Evolutionary conservation across 176 grass and related monocot species (phyloP).

Genomic region (Canna indica): DNA sequence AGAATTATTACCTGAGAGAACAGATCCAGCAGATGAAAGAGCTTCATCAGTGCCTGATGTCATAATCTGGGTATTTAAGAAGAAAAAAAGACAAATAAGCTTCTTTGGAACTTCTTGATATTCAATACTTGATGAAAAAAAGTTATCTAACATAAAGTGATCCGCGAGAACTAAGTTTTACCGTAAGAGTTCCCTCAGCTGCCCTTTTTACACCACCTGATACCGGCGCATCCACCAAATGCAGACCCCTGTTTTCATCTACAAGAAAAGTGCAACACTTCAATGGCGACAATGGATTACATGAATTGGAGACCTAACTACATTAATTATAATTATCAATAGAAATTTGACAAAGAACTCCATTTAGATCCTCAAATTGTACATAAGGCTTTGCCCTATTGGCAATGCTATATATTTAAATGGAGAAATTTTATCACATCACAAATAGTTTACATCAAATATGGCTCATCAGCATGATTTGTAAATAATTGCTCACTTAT

Average conservation of each 20-base stretch:
- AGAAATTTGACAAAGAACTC: background rate
- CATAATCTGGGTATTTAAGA: conserved; percentile 64
- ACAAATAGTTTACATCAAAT: too few relatives aligned
- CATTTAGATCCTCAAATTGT: background rate
- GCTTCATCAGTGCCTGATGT: conserved; percentile 71
- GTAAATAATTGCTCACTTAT: too few relatives aligned
- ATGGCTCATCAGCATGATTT: too few relatives aligned
- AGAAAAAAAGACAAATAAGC: conserved; percentile 9
- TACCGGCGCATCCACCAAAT: conserved; percentile 86
- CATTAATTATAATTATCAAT: background rate
- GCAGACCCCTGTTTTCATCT: conserved; percentile 61
- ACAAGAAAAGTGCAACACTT: conserved; percentile 14
- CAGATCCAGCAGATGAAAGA: conserved; percentile 43
- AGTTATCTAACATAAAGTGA: conserved; percentile 14
- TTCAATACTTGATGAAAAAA: conserved; percentile 7
- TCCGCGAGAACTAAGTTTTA: conserved; percentile 25
- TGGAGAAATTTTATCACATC: too few relatives aligned
- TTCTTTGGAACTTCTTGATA: conserved; percentile 6
- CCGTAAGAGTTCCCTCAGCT: conserved; percentile 86
- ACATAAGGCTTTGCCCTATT: too few relatives aligned
- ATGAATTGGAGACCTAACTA: background rate
- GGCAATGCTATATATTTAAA: too few relatives aligned
- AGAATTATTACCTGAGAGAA: conserved; percentile 63
- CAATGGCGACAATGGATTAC: background rate
- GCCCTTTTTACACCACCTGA: conserved; percentile 92